Conservation (phyloP, 306 rosid genomes). For the Luffa aegyptiaca region DNA sequence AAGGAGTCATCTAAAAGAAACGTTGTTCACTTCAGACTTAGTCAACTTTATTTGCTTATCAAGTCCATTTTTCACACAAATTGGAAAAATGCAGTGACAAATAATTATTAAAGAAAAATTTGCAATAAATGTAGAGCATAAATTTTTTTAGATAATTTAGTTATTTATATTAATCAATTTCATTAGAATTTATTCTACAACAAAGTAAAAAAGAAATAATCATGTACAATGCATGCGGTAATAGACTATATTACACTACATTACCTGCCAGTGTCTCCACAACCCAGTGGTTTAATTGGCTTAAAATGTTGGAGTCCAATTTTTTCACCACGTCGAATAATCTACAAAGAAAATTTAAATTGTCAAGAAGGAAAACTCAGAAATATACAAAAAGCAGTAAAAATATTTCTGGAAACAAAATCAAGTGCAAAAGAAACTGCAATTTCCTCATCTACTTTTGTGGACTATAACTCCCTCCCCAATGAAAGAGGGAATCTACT, state of each 20-base stretch:
- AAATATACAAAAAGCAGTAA: neutral
- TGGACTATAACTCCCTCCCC: neutral
- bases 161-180: neutral
- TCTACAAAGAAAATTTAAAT: constrained; percentile 22
- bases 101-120: neutral
- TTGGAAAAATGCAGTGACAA: neutral
- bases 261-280: constrained; percentile 98
- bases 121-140: neutral
- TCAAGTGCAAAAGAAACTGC: neutral
- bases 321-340: constrained; percentile 45
- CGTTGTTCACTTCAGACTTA: neutral
- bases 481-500: neutral
- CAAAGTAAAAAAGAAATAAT: neutral
- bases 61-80: neutral
- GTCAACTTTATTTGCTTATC: neutral
- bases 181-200: neutral
- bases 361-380: neutral
- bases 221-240: neutral
- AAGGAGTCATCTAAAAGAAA: neutral
- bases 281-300: constrained; percentile 86
- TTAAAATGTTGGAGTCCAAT: constrained; percentile 75
- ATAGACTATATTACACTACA: neutral
- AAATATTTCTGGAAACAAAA: neutral
- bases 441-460: neutral
- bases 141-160: neutral